Percentiles rank a stretch among this genome's conserved stretches.
Conservation (phyloP, 331 rosid genomes). For the Quercus lobata region DNA sequence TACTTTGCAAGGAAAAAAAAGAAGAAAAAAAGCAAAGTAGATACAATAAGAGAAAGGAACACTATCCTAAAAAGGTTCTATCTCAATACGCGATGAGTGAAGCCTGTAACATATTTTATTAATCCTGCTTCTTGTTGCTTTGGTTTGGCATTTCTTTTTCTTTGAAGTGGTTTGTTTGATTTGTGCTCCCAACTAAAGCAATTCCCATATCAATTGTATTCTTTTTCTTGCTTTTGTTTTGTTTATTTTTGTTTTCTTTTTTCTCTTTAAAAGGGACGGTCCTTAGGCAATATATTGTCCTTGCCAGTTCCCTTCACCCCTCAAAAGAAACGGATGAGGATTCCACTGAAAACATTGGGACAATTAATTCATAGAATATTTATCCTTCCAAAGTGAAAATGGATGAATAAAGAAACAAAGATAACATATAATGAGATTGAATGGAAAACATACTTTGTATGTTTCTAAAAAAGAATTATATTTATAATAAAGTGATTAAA, state of each 20-base stretch:
- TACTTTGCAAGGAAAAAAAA: constrained; percentile 29
- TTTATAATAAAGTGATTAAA: no score
- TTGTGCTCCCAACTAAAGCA: constrained; percentile 22
- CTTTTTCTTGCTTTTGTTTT: not conserved
- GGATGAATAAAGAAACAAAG: no score
- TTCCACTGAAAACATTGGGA: no score
- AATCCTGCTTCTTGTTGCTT: not conserved
- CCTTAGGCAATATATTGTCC: no score
- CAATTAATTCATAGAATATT: no score
- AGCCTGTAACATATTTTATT: constrained; percentile 12
- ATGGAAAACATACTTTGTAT: no score
- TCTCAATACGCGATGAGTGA: constrained; percentile 2
- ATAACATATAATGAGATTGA: no score
- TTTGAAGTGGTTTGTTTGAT: constrained; percentile 5
- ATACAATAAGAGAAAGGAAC: constrained; percentile 23
- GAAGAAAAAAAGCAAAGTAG: constrained; percentile 7
- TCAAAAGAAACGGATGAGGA: no score
- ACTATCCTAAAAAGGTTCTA: constrained; percentile 29
- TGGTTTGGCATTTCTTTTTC: not conserved
- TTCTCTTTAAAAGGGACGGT: not conserved
- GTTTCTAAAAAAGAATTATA: no score
- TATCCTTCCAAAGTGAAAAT: no score
- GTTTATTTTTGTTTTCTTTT: not conserved
- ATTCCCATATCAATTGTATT: not conserved
- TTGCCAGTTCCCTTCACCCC: constrained; percentile 25